phyloP scores from a whole-genome alignment of 108 stramenopile genomes.

The Phaeodactylum tricornutum region DNA sequence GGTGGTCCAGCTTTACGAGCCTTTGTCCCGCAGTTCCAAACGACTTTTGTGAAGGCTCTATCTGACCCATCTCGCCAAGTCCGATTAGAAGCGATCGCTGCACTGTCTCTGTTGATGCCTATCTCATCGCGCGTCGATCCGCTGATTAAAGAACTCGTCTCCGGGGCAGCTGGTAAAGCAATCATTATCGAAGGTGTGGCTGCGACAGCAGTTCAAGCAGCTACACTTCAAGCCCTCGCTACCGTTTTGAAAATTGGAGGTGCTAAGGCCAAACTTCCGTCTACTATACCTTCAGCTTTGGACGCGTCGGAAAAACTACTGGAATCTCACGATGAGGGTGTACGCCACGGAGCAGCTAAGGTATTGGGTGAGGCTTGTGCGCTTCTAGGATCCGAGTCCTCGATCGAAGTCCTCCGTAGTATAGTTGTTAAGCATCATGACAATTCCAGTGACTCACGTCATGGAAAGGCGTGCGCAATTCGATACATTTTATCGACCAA shows the following conservation, averaged over 20 bases:
- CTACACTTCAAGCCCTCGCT: conserved; percentile 70
- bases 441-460: conserved; percentile 34
- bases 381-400: conserved; percentile 41
- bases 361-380: conserved; percentile 66
- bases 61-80: conserved; percentile 87
- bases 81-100: conserved; percentile 70
- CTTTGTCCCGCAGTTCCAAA: conserved; percentile 98
- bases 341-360: conserved; percentile 75
- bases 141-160: conserved; percentile 82
- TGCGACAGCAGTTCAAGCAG: conserved; percentile 62
- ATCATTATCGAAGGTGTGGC: conserved; percentile 17
- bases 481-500: conserved; percentile 45
- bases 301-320: conserved; percentile 58
- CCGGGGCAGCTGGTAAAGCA: conserved; percentile 55
- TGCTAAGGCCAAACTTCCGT: conserved; percentile 71
- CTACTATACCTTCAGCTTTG: conserved; percentile 74
- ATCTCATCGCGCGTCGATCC: conserved; percentile 86
- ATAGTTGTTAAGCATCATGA: conserved; percentile 16
- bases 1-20: conserved; percentile 90
- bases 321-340: conserved; percentile 60
- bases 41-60: conserved; percentile 97
- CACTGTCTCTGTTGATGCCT: conserved; percentile 84
- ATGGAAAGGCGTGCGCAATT: conserved; percentile 66
- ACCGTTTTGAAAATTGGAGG: conserved; percentile 64
- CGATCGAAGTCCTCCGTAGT: conserved; percentile 34